Conservation (phyloP, 129 eudicot species). For the Flaveria brownii region DNA sequence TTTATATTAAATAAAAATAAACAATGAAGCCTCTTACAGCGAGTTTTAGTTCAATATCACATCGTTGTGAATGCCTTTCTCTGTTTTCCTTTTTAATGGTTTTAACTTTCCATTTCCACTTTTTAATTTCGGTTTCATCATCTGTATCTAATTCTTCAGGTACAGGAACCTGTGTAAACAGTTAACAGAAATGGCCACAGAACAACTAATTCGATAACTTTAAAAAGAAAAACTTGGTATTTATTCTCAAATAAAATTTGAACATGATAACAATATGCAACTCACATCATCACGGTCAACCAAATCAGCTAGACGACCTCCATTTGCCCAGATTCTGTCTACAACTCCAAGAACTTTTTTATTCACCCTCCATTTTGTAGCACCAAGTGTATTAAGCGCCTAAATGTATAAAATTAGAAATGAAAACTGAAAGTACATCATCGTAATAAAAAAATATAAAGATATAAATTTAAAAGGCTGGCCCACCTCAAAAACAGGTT, state of each 20-base stretch:
- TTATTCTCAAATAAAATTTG: neutral
- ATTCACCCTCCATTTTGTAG: constrained; percentile 92
- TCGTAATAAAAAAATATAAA: neutral
- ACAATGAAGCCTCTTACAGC: constrained; percentile 63
- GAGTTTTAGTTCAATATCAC: constrained; percentile 90
- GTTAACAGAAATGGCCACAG: neutral
- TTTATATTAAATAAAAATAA: neutral
- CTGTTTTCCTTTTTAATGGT: constrained; percentile 64
- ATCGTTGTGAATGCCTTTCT: constrained; percentile 92
- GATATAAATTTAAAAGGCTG: constrained; percentile 6
- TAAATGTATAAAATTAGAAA: constrained; percentile 25
- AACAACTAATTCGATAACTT: neutral
- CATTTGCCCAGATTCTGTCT: constrained; percentile 92
- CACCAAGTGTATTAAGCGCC: constrained; percentile 97
- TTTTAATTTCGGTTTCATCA: constrained; percentile 61
- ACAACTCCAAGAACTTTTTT: constrained; percentile 68
- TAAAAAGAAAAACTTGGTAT: neutral
- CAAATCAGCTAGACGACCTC: constrained; percentile 83
- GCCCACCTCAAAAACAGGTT: constrained; percentile 69
- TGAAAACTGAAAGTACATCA: neutral
- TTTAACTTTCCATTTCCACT: constrained; percentile 95
- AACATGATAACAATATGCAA: constrained; percentile 4
- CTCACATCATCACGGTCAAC: constrained; percentile 93
- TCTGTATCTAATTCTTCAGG: constrained; percentile 89
- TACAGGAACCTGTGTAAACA: constrained; percentile 54